Conservation (phyloP, 225 moss, liverwort and hornwort genomes). For the Antitrichia curtipendula region DNA sequence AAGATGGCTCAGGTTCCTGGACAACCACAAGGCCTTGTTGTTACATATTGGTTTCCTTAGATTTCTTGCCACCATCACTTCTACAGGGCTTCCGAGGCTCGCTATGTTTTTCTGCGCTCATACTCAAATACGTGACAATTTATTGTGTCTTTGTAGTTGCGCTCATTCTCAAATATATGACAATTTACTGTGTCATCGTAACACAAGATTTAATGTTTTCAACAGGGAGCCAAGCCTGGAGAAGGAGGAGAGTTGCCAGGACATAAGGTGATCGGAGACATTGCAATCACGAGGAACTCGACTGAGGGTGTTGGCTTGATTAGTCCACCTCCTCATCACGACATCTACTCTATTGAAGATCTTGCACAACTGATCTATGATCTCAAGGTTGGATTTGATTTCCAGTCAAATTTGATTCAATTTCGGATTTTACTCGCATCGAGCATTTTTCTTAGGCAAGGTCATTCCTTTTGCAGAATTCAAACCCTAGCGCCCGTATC, state of each 20-base stretch:
- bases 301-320: conserved; percentile 78
- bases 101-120: neutral
- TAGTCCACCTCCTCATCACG: conserved; percentile 84
- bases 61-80: neutral
- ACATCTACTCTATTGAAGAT: conserved; percentile 82
- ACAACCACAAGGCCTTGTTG: neutral
- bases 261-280: conserved; percentile 72
- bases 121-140: neutral
- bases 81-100: neutral
- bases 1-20: conserved; percentile 74
- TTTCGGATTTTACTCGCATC: neutral
- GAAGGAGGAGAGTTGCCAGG: conserved; percentile 79
- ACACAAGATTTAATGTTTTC: neutral
- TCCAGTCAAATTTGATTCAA: neutral
- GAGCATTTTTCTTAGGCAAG: neutral
- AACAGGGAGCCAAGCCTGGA: conserved; percentile 73
- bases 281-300: conserved; percentile 64
- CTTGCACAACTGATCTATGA: conserved; percentile 78
- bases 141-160: neutral
- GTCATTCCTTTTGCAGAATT: conserved; percentile 31
- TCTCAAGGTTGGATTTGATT: conserved; percentile 38
- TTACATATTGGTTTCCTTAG: neutral
- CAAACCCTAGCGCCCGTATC: conserved; percentile 62
- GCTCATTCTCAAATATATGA: neutral
- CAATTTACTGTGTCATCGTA: neutral